Percentiles rank a stretch among this genome's conserved stretches.
phyloP scores from a whole-genome alignment of 768 basidiomycete species.

The Podaxis rugospora region DNA sequence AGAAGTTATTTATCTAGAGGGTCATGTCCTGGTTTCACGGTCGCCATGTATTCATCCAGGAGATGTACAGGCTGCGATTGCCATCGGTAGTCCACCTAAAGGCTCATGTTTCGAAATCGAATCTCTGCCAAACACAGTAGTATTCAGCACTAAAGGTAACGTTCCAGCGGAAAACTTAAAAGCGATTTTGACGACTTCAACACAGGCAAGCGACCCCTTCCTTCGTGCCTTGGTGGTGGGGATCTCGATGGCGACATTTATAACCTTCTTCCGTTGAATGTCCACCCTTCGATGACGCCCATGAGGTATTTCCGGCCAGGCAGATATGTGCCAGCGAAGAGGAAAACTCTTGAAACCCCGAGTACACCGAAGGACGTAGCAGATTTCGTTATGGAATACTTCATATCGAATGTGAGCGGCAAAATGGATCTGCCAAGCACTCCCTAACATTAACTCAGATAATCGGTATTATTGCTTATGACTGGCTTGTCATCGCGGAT shows the following conservation, averaged over 20 bases:
- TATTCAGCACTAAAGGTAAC: constrained; percentile 55
- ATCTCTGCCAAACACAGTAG: constrained; percentile 51
- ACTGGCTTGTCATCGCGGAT: constrained; percentile 64
- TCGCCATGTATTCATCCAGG: constrained; percentile 68
- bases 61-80: constrained; percentile 51
- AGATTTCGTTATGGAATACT: constrained; percentile 65
- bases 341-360: constrained; percentile 36
- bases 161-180: background rate
- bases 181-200: background rate
- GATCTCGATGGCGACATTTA: constrained; percentile 65
- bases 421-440: background rate
- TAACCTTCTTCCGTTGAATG: constrained; percentile 40
- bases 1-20: constrained; percentile 40
- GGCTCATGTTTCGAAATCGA: constrained; percentile 48
- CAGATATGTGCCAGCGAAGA: constrained; percentile 40
- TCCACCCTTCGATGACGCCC: constrained; percentile 29
- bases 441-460: constrained; percentile 28
- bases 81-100: constrained; percentile 51
- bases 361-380: constrained; percentile 61
- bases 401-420: constrained; percentile 50
- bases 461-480: constrained; percentile 54
- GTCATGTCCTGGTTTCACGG: constrained; percentile 50
- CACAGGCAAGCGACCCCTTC: constrained; percentile 52
- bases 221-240: constrained; percentile 60
- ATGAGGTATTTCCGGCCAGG: constrained; percentile 32